Evolutionary conservation across 169 alveolate species (phyloP).

Genomic region (Pseudocohnilembus persalinus): DNA sequence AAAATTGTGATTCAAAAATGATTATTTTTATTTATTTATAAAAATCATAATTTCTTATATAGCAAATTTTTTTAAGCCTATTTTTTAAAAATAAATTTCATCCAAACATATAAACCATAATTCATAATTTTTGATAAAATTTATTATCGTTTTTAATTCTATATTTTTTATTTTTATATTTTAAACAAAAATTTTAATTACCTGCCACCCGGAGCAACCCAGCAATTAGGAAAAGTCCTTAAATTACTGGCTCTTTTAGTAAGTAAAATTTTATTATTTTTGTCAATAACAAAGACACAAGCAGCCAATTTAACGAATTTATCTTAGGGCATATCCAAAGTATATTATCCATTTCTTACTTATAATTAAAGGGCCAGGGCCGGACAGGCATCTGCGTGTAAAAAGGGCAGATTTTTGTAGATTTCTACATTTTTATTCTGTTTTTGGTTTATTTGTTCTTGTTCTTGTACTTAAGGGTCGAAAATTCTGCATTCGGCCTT

Average conservation of each 20-base stretch:
- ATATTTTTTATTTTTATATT: too few species aligned
- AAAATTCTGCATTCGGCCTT: neutral
- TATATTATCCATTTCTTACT: neutral
- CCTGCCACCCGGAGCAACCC: neutral
- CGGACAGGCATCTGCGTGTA: neutral
- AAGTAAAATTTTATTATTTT: too few species aligned
- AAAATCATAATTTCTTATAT: too few species aligned
- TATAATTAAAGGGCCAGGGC: neutral
- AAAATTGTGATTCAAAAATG: neutral
- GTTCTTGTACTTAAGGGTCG: neutral
- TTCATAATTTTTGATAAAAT: too few species aligned
- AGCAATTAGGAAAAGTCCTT: neutral
- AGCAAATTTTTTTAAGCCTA: too few species aligned
- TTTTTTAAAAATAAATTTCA: too few species aligned
- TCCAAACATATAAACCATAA: too few species aligned
- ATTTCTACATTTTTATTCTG: neutral
- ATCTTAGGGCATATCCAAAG: neutral
- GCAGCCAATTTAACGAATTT: neutral
- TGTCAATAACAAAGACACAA: neutral
- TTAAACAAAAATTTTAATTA: too few species aligned
- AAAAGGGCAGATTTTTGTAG: neutral
- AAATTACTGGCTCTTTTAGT: neutral
- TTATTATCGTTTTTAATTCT: too few species aligned
- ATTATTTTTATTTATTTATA: too few species aligned
- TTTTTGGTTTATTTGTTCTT: neutral